Base-by-base conservation (phyloP, 1,139 yeast species). In the Pichia sp. region DNA sequence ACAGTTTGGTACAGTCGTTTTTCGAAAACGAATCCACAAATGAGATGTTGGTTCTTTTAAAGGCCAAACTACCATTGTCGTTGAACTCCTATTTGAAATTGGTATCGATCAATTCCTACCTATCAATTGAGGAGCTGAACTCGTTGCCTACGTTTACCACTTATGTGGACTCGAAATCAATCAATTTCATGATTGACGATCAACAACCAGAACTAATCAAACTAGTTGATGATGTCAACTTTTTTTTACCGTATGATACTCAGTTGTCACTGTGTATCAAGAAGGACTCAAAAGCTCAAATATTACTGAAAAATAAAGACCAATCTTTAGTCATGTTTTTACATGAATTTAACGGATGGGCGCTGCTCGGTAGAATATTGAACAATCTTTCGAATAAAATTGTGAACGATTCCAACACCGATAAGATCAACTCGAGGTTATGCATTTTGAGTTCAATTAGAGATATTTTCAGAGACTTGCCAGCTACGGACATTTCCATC, bases 291-390 rank as follows among this genome's bases (percentile, higher is more conserved):
- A 75, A 71, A 48, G 97, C 92, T 3, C 82, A 81, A 53, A 64
- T 86, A 33, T 78, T 85, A 11, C 11, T 11, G 2, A 65, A 66
- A 26, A 27, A 31, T 10, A 44, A 43, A 33, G 38, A 44, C 36
- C 23, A 45, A 29, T 26, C 38, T 9, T 72, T 79, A 5, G 70
- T 85, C 37, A 83, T 84, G 1, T 88, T 92, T 66, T 66, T 82
- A 38, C 77, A 83, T 59, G 72, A 74, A 5, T 87, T 81, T 58
- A 85, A 81, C 58, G 97, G 97, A 0, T 87, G 97, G 95, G 76
- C 94, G 0, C 67, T 85, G 38, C 55, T 90, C 34, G 97, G 97
- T 1, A 73, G 95, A 53, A 66, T 85, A 0, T 62, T 90, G 32
- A 90, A 84, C 53, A 83, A 81, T 52, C 60, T 81, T 7, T 68